Conservation (phyloP, 352 stramenopile genomes). For the Globisporangium spinosum region DNA sequence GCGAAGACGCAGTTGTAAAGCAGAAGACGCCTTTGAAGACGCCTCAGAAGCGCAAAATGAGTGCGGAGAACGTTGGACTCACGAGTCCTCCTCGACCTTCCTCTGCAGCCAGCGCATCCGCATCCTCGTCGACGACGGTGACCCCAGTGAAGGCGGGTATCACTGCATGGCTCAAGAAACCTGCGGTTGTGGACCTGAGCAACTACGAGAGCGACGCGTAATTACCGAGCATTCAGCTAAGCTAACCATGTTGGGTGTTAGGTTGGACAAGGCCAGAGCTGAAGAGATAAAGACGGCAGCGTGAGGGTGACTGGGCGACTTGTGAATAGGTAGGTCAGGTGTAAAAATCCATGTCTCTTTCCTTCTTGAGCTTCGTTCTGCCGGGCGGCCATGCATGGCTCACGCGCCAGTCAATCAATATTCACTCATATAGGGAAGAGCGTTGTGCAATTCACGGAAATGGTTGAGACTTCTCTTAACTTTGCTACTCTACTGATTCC, state of each 20-base stretch:
- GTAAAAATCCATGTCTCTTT: neutral
- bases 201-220: conserved; percentile 1
- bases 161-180: conserved; percentile 21
- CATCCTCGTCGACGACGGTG: conserved; percentile 1
- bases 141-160: conserved; percentile 19
- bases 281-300: neutral
- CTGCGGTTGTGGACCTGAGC: conserved; percentile 17
- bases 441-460: neutral
- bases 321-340: neutral
- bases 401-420: neutral
- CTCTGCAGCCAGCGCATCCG: neutral
- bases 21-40: conserved; percentile 14
- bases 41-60: conserved; percentile 19
- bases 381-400: too few species aligned
- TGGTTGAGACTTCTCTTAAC: neutral
- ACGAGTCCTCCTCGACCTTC: conserved; percentile 8
- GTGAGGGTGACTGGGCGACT: neutral
- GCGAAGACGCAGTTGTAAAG: conserved; percentile 1
- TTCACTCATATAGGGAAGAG: neutral
- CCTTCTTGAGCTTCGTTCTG: neutral
- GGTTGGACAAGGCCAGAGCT: neutral
- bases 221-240: neutral
- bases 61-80: conserved; percentile 6
- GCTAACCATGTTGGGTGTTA: neutral
- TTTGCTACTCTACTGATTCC: conserved; percentile 1